phyloP scores from a whole-genome alignment of 768 basidiomycete species.

The Gymnopilus dilepis region DNA sequence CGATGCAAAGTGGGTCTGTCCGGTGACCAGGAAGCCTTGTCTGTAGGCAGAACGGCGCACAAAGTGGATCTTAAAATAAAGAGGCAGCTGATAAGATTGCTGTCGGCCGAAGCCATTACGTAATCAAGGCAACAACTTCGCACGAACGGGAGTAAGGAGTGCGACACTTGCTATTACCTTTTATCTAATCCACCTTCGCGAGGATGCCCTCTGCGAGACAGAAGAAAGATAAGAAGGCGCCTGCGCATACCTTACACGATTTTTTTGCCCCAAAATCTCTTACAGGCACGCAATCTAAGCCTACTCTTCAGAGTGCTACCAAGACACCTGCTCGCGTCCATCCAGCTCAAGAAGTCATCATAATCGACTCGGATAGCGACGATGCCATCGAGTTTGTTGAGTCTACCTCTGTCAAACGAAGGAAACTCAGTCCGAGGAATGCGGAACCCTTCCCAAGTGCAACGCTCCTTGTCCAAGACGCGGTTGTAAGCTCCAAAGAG shows the following conservation, averaged over 20 bases:
- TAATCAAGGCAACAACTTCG: too few relatives aligned
- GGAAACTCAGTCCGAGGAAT: conserved; percentile 26
- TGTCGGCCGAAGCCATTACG: conserved; percentile 3
- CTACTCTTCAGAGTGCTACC: not conserved
- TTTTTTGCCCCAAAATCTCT: conserved; percentile 44
- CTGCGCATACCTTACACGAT: conserved; percentile 47
- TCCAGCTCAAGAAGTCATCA: conserved; percentile 48
- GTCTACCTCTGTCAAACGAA: conserved; percentile 23
- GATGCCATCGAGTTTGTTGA: conserved; percentile 42
- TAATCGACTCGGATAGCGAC: conserved; percentile 70
- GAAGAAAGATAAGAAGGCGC: conserved; percentile 39
- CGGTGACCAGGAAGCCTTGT: not conserved
- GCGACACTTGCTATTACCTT: not conserved
- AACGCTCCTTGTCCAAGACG: not conserved
- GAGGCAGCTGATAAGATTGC: not conserved
- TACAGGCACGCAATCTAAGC: conserved; percentile 3
- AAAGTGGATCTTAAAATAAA: too few relatives aligned
- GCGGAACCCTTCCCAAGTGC: conserved; percentile 4
- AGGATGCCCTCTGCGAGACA: conserved; percentile 40
- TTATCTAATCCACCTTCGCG: not conserved
- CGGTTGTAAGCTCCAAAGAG: not conserved
- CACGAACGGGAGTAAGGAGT: too few relatives aligned
- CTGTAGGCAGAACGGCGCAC: too few relatives aligned
- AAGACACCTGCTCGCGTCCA: conserved; percentile 4
- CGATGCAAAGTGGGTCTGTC: conserved; percentile 1